Percentiles rank a stretch among this genome's conserved stretches.
Conservation (phyloP, 1,139 yeast species). For the Suhomyces choctaworum region DNA sequence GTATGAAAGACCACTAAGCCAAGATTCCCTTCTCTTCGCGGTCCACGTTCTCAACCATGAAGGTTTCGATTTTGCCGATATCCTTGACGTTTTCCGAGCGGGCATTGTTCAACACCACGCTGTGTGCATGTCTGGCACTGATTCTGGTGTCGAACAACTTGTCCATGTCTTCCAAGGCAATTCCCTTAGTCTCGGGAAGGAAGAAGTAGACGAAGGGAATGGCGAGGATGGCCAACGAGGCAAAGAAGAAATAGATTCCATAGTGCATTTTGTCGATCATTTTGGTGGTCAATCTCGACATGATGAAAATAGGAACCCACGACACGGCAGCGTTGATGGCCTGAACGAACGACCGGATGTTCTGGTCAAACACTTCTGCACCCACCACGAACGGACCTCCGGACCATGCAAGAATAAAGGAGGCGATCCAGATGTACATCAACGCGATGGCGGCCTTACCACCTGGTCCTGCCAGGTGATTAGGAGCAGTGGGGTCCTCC, state of each 20-base stretch:
- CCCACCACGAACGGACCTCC: conserved; percentile 49
- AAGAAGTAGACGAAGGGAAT: conserved; percentile 40
- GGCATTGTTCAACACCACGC: conserved; percentile 14
- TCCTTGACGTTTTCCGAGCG: conserved; percentile 7
- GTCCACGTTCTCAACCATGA: conserved; percentile 4
- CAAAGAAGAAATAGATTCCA: conserved; percentile 46
- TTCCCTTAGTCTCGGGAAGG: conserved; percentile 44
- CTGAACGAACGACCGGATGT: conserved; percentile 44
- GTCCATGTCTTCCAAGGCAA: conserved; percentile 49
- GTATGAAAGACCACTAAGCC: not conserved
- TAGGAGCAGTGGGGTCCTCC: conserved; percentile 40
- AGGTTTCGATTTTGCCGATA: conserved; percentile 5
- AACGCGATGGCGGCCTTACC: conserved; percentile 45
- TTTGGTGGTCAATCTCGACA: conserved; percentile 42
- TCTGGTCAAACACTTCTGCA: conserved; percentile 43
- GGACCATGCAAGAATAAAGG: conserved; percentile 46
- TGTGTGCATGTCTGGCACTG: conserved; percentile 18
- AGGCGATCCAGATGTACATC: conserved; percentile 48
- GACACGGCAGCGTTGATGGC: conserved; percentile 46
- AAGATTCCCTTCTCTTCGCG: not conserved
- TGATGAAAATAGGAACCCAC: conserved; percentile 46
- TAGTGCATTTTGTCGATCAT: conserved; percentile 42
- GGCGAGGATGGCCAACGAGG: conserved; percentile 31
- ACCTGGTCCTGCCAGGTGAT: conserved; percentile 40
- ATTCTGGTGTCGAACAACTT: conserved; percentile 29